Base-by-base conservation (phyloP, 805 yeast genomes). In the Starmerella scarabaei region DNA sequence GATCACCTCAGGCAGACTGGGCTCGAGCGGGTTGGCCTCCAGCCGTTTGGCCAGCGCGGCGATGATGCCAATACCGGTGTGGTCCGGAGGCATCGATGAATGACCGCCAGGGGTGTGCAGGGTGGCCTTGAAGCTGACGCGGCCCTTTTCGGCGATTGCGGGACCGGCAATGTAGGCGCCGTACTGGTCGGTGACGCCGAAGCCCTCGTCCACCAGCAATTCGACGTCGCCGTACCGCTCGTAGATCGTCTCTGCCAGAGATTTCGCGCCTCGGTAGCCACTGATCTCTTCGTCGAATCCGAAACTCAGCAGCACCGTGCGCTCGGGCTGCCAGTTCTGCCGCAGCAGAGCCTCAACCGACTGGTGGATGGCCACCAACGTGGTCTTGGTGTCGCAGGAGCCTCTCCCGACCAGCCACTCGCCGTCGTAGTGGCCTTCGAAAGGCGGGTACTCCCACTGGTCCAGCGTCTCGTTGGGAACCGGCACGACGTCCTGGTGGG, bases 401-500 rank as follows among this genome's bases (percentile, higher is more conserved):
- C 93, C 93, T 52, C 93, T 68, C 2, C 93, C 93, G 66, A 71
- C 77, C 3, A 81, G 49, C 32, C 54, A 61, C 23, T 66, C 63
- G 19, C 80, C 82, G 52, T 80, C 88, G 54, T 62, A 79, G 50
- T 67, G 62, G 14, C 78, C 82, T n/a, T 62, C 55, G 42, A 73
- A 77, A 9, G 91, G 91, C 5, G 74, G 73, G 52, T 70, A 63
- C 1, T 58, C 59, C 88, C 88, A 80, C 42, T 70, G 62, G 30
- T 54, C 60, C 41, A 65, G 54, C 0, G 81, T 72, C 33, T 40
- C 69, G 18, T 59, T 53, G 49, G 73, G 77, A 7, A 77, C 76
- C 1, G 91, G 88, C 27, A 80, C 91, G 7, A 75, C 80, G 53
- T 80, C 88, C 57, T 72, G 78, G 55, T 80, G 91, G 2, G 85